Base-by-base conservation (phyloP, 208 protist genomes). In the Porcisia deanei region DNA sequence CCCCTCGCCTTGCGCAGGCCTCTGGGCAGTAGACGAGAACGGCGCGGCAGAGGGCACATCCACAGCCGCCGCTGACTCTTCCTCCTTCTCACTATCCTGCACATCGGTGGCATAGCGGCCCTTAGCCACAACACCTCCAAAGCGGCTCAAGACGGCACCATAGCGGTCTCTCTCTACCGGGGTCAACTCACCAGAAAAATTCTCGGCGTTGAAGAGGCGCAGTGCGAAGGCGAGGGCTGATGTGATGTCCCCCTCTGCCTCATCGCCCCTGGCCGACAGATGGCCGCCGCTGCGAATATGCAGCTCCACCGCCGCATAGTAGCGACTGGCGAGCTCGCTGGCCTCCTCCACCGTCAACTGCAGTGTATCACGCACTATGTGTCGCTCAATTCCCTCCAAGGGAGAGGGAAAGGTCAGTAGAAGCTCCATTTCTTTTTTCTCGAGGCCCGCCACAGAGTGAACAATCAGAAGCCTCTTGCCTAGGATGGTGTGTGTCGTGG, bases 121-220 rank as follows among this genome's bases (percentile, higher is more conserved):
- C 37, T 82, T 77, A 14, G 60, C 45, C 55, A 77, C 72, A 3
- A 74, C 67, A 18, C 77, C 77, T 22, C 72, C 80, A 52, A 90
- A 95, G 34, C 85, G 90, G 6, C 67, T 77, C 58, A 91, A 76
- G 20, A 94, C 68, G 3, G 57, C 75, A 7, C 76, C 58, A 37
- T 86, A 84, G 22, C 74, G 71, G 34, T 85, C 78, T 1, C 88
- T 83, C 86, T 97, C 93, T 1, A 63, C 53, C 9, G 84, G 78
- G 0, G 85, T 83, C 14, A 97, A 77, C 76, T 95, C 91, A 22
- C 93, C 93, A 39, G 82, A 93, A 68, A 96, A 94, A 76, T 97
- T 97, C 60, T 97, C 91, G 12, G 91, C 88, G 72, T 96, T 95
- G 76, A 95, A 95, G 49, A 97, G 85, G 47, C 84, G 86, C 22